phyloP scores from a whole-genome alignment of 257 asterid species.

The Verbena officinalis region DNA sequence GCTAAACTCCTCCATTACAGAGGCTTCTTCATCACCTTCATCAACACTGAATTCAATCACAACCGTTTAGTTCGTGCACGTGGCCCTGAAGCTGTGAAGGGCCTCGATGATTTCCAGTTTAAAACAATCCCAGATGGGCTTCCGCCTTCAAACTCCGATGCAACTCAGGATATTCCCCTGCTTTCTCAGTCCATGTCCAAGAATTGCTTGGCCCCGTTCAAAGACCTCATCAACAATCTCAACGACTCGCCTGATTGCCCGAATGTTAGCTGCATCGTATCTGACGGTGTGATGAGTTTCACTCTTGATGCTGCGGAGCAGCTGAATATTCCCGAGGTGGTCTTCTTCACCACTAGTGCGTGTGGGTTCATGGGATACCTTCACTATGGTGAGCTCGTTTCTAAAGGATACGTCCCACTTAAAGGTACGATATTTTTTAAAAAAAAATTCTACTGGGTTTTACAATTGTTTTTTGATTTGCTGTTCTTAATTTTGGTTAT shows the following conservation, averaged over 20 bases:
- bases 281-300: conserved; percentile 50
- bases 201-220: conserved; percentile 34
- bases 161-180: conserved; percentile 40
- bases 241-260: conserved; percentile 33
- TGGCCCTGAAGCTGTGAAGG: conserved; percentile 40
- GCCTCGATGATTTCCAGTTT: conserved; percentile 38
- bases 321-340: conserved; percentile 37
- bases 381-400: conserved; percentile 38
- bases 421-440: conserved; percentile 27
- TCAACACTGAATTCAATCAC: conserved; percentile 51
- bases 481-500: not conserved
- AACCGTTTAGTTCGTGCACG: conserved; percentile 34
- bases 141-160: conserved; percentile 36
- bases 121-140: conserved; percentile 53
- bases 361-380: conserved; percentile 42
- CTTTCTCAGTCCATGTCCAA: conserved; percentile 28
- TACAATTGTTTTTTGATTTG: not conserved
- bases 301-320: conserved; percentile 41
- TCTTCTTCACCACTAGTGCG: conserved; percentile 42
- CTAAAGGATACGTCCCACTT: conserved; percentile 39
- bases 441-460: not conserved
- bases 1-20: conserved; percentile 39
- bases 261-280: conserved; percentile 37
- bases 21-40: conserved; percentile 48
- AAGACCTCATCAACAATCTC: conserved; percentile 35